phyloP scores from a whole-genome alignment of 2,329 filamentous ascomycete species.

The Fusarium begoniae region DNA sequence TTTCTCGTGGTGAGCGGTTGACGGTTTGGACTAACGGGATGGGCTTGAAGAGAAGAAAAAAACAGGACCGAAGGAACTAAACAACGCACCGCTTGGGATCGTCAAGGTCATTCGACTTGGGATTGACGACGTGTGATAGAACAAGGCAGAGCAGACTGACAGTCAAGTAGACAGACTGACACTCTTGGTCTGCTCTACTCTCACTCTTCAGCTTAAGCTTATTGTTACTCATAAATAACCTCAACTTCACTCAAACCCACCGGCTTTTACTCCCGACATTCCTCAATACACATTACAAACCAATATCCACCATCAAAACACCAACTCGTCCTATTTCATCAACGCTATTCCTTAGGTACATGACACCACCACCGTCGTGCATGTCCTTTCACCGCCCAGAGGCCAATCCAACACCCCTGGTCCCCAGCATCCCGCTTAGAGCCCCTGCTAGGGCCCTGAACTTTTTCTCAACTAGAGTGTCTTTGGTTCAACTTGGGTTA shows the following conservation, averaged over 20 bases:
- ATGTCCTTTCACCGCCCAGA: conserved; percentile 38
- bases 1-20: conserved; percentile 14
- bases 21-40: conserved; percentile 6
- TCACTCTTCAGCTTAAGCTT: not conserved
- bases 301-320: conserved; percentile 5
- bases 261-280: conserved; percentile 8
- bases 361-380: conserved; percentile 39
- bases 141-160: not conserved
- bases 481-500: conserved; percentile 10
- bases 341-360: conserved; percentile 39
- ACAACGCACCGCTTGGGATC: conserved; percentile 21
- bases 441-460: conserved; percentile 26
- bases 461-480: not conserved
- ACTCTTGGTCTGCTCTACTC: not conserved
- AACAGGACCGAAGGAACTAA: not conserved
- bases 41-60: not conserved
- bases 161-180: not conserved
- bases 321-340: not conserved
- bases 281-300: not conserved
- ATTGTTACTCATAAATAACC: not conserved
- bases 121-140: not conserved
- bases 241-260: not conserved
- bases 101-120: conserved; percentile 15
- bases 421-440: conserved; percentile 27
- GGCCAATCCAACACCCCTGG: conserved; percentile 16